Base-by-base conservation (phyloP, 2,329 filamentous ascomycete species). In the Clathrospora elynae region DNA sequence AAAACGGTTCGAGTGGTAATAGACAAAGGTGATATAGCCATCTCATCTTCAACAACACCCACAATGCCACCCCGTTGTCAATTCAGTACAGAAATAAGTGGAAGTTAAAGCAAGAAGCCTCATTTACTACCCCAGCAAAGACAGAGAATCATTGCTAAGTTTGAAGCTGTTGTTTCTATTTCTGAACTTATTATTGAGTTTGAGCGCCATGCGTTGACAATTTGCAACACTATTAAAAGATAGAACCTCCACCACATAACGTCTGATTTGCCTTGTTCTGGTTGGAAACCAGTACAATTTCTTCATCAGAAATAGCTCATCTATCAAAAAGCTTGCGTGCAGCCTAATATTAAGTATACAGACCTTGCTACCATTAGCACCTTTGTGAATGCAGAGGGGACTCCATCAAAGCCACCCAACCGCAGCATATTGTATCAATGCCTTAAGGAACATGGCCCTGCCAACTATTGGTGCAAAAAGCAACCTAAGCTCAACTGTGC, bases 271-370 rank as follows among this genome's bases (percentile, higher is more conserved):
- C 47, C 38, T 35, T 23, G 34, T 4, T 23, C 20, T 16, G 31
- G 47, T 3, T 16, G 23, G 3, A 38, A 30, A 2, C 16, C 10
- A 8, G 14, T 35, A 18, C 22, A 43, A 30, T 40, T 20, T 10
- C 18, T 11, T 33, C 25, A 38, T n/a, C 9, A 39, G 28, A 18
- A 32, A 14, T 31, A 32, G 18, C 5, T 42, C 2, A 26, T 47
- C 4, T 41, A 36, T 40, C 14, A 20, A 5, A 29, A 28, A 11
- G 39, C 24, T 18, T 16, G 35, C 23, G 31, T 28, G 13, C 16
- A 18, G 6, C 40, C 35, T 3, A 51, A 47, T 18, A 47, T 51
- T 26, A 14, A 40, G 22, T 51, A 51, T 19, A 11, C 16, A 31
- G 29, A 41, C 2, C 48, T 51, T 5, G 13, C 23, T 10, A n/a